Evolutionary conservation across 108 stramenopile genomes (phyloP), one percentile per base, ranked within the genome.

Genomic region (Poteriospumella lacustris): DNA sequence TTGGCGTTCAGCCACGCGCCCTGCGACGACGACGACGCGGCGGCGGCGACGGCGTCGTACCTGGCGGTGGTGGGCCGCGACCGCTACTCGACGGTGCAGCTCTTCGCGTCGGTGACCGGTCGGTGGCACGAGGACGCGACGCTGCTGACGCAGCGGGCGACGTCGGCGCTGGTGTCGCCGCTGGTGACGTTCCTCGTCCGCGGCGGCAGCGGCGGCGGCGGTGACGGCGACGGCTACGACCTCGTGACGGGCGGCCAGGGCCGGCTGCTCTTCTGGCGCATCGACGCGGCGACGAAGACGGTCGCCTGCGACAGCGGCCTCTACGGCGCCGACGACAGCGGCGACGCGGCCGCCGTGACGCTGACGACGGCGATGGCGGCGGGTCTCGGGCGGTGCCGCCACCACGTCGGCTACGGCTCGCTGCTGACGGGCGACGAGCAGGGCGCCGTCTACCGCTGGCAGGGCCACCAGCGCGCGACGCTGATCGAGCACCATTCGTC

Each of bases 301-400:
- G n/a, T n/a, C n/a, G n/a, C n/a, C n/a, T n/a, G n/a, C n/a, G n/a
- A n/a, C n/a, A n/a, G n/a, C n/a, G 70, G 70, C 38, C 12, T 26
- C 26, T 44, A 52, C 42, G n/a, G 3, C 41, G 15, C 70, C 5
- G 43, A 52, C 3, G 41, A 33, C 5, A 5, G 5, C 9, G 47
- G 26, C 9, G 36, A 39, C 5, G 19, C 64, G 28, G n/a, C n/a
- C n/a, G n/a, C n/a, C n/a, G n/a, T n/a, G n/a, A n/a, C n/a, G n/a
- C n/a, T n/a, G n/a, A 38, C 36, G 15, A 73, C 70, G 38, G 70
- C 70, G 36, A 42, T 73, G 41, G 70, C 47, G 42, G 3, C 40
- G 9, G 29, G 15, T 42, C n/a, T n/a, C n/a, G n/a, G n/a, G n/a
- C n/a, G n/a, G n/a, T n/a, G n/a, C n/a, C n/a, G n/a, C n/a, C n/a